Evolutionary conservation across 2,329 filamentous ascomycete genomes (phyloP), one percentile per base, ranked within the genome.

Genomic region (Penicillium psychrosexuale): DNA sequence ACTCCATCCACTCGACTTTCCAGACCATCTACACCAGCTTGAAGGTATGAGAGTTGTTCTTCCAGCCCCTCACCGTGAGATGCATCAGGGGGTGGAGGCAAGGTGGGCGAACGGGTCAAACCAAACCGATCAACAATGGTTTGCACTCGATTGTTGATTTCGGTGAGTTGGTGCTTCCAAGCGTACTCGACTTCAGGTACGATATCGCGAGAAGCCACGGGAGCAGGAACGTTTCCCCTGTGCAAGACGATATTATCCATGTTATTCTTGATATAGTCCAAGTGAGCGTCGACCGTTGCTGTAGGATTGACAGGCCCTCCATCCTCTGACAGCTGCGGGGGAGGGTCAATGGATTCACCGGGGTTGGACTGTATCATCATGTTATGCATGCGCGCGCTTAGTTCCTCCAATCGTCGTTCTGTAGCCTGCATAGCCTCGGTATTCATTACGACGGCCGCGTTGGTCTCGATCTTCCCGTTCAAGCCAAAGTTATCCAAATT

Each of bases 1-100:
- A 97, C 78, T 19, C 84, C 84, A 17, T 86, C 88, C n/a, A 90
- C 84, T 55, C 90, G 88, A 38, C 81, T 80, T 68, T 91, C 90
- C 5, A 97, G 77, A 75, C 85, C 88, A 65, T 91, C 87, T 0
- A 97, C 85, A 66, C 90, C 90, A 8, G 83, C 78, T 15, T 86
- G 87, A 70, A 97, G 95, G 19, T 87, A 89, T 22, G 82, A 79
- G 4, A 96, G 76, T 63, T 94, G 90, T 27, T 84, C 82, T 44
- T 88, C 80, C 6, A 90, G 71, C 27, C 81, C 63, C 44, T 64
- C 82, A 42, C 80, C 78, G 5, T 81, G 81, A 1, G 80, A 78
- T 3, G 80, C 73, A 34, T 80, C 73, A 3, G 88, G 87, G 5
- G 85, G 84, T 27, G 81, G 78, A 12, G 82, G 79, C 46, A 85